Base-by-base conservation (phyloP, 345 rosid species). In the Salix brachista region DNA sequence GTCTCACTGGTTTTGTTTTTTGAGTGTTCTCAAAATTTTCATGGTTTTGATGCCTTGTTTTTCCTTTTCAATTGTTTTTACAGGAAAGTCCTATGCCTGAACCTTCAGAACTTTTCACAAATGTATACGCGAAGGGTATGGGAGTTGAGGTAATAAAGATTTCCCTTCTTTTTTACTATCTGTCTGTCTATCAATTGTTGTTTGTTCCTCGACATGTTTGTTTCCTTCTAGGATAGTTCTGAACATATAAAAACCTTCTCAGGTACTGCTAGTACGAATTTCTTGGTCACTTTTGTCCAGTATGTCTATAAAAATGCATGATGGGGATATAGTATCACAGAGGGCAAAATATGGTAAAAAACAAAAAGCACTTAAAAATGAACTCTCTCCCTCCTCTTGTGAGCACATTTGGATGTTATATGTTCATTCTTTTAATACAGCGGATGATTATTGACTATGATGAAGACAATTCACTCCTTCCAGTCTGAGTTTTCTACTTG, bases 11-110 rank as follows among this genome's bases (percentile, higher is more conserved):
- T 25, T 36, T 9, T 5, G 46, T 42, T 58, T 67, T 30, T 62
- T 21, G 42, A 66, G 56, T 52, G 2, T 66, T 13, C 18, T 25
- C 14, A 25, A 34, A 9, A 64, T 72, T 10, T n/a, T 44, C 13
- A 2, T 21, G 44, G 8, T 58, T 14, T 56, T 44, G 58, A 76
- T 72, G 44, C 30, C 73, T 14, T 23, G 8, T 5, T 60, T 34
- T 71, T 75, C 26, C 41, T 79, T 67, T 66, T 39, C 39, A 71
- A 79, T 37, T 61, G 44, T 66, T 26, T 44, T 74, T 79, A 71
- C 97, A 93, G 99, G 99, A 96, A 81, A 88, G 91, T 84, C 92
- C 98, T 72, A 88, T 96, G 95, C 99, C 99, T 23, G 95, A 93
- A 26, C 84, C 98, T 48, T 86, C 91, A 13, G 98, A 92, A 79